Percentiles rank a stretch among this genome's conserved stretches.
These are phyloP conservation scores for Leccinum rimulosum DNA, from an alignment of 768 basidiomycete genomes.

Conservation along the genomic window DNA sequence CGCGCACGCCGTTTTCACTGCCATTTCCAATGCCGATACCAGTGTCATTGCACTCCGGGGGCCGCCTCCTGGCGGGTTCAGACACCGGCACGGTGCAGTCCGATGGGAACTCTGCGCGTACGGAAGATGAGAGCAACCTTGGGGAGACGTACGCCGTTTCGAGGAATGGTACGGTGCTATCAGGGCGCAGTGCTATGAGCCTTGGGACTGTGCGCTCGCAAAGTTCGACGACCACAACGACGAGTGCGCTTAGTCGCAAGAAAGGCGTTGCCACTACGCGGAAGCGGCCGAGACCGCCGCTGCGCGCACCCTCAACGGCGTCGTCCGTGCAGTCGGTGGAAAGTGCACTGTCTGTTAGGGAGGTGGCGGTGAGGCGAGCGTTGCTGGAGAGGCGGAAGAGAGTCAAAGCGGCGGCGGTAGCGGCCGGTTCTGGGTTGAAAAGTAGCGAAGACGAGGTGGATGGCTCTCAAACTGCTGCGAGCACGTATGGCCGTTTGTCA, in stretches of 20 bases:
- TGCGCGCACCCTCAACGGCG: conserved; percentile 25
- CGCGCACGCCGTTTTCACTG: neutral
- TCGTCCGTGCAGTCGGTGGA: conserved; percentile 27
- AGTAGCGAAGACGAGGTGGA: neutral
- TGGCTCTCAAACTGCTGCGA: neutral
- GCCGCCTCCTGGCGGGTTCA: neutral
- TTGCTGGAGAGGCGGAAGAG: conserved; percentile 28
- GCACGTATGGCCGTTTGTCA: neutral
- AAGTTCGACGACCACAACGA: conserved; percentile 8
- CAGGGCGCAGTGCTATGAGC: conserved; percentile 1
- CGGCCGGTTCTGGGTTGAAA: neutral
- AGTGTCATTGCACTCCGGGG: neutral
- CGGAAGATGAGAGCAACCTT: neutral
- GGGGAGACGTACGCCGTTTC: conserved; percentile 7
- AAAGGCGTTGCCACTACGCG: conserved; percentile 17
- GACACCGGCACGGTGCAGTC: neutral
- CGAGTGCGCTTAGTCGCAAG: conserved; percentile 21
- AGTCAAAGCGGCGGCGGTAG: conserved; percentile 12
- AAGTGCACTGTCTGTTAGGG: conserved; percentile 20
- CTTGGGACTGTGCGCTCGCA: neutral
- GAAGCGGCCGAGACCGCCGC: conserved; percentile 19
- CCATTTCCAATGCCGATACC: neutral
- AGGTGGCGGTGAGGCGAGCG: conserved; percentile 24
- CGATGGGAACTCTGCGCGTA: neutral
- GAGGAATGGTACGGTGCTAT: conserved; percentile 11